These are phyloP conservation scores for Pythium biforme DNA, from an alignment of 352 stramenopile species.

Conservation along the genomic window DNA sequence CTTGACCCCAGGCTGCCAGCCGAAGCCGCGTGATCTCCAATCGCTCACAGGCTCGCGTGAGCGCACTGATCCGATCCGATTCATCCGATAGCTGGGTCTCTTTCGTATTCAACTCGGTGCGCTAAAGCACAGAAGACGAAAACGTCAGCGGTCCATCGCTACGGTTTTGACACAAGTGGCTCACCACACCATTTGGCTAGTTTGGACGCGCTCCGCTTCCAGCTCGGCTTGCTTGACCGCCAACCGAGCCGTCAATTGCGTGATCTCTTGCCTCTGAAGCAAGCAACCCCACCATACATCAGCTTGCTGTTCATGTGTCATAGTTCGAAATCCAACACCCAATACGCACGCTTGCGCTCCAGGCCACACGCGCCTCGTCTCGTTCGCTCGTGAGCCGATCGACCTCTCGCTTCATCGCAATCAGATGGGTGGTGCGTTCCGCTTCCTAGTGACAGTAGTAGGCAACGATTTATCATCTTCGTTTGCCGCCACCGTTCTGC, in stretches of 20 bases:
- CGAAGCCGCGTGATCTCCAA: constrained; percentile 17
- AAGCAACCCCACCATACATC: too few relatives aligned
- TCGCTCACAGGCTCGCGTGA: constrained; percentile 1
- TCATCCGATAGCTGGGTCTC: not conserved
- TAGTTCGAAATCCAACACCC: not conserved
- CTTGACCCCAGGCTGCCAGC: constrained; percentile 7
- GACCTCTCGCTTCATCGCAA: constrained; percentile 1
- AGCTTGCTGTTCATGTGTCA: not conserved
- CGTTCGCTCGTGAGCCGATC: constrained; percentile 9
- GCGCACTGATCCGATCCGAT: not conserved
- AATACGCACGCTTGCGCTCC: constrained; percentile 4
- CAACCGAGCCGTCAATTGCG: constrained; percentile 9
- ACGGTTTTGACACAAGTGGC: too few relatives aligned
- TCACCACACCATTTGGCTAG: constrained; percentile 2
- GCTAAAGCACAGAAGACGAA: not conserved
- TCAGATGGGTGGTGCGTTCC: not conserved
- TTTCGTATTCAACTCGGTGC: not conserved
- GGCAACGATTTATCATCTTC: too few relatives aligned
- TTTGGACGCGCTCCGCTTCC: constrained; percentile 1
- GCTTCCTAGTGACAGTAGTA: too few relatives aligned
- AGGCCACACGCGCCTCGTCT: not conserved
- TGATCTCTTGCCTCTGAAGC: constrained; percentile 5
- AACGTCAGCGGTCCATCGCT: too few relatives aligned
- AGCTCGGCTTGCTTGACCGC: constrained; percentile 11
- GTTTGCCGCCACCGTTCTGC: not conserved